Evolutionary conservation across 1,139 yeast species (phyloP).

Genomic region (Arxiozyma bovina): DNA sequence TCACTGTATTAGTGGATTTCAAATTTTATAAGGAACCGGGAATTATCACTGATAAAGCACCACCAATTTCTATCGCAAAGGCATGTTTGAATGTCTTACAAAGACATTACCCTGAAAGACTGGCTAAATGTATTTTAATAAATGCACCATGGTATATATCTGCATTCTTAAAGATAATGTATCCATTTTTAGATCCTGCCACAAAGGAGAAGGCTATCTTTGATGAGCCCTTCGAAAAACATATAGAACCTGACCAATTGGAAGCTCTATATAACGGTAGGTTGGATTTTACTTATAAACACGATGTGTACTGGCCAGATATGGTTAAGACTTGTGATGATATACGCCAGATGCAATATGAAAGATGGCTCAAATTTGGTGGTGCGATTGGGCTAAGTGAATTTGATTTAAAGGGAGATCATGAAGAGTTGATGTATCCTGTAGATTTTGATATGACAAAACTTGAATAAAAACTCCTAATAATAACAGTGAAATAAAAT

Average conservation of each 20-base stretch:
- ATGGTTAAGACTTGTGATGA: conserved; percentile 48
- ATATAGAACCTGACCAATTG: conserved; percentile 68
- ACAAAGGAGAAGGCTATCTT: conserved; percentile 83
- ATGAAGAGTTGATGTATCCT: conserved; percentile 39
- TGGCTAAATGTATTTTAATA: conserved; percentile 77
- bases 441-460: conserved; percentile 13
- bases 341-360: conserved; percentile 43
- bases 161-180: conserved; percentile 75
- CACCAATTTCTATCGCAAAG: conserved; percentile 42
- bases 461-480: background rate
- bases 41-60: conserved; percentile 30
- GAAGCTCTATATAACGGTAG: conserved; percentile 75
- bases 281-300: conserved; percentile 70
- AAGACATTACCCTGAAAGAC: conserved; percentile 86
- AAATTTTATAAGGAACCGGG: conserved; percentile 50
- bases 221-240: conserved; percentile 74
- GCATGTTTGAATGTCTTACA: conserved; percentile 82
- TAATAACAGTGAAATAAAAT: background rate
- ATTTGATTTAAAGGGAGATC: conserved; percentile 54
- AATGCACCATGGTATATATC: conserved; percentile 86
- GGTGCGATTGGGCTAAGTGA: conserved; percentile 69
- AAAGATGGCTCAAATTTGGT: conserved; percentile 57
- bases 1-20: conserved; percentile 83
- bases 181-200: conserved; percentile 86
- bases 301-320: conserved; percentile 70